Evolutionary conservation across 108 stramenopile genomes (phyloP).

Genomic region (Cylindrotheca closterium): DNA sequence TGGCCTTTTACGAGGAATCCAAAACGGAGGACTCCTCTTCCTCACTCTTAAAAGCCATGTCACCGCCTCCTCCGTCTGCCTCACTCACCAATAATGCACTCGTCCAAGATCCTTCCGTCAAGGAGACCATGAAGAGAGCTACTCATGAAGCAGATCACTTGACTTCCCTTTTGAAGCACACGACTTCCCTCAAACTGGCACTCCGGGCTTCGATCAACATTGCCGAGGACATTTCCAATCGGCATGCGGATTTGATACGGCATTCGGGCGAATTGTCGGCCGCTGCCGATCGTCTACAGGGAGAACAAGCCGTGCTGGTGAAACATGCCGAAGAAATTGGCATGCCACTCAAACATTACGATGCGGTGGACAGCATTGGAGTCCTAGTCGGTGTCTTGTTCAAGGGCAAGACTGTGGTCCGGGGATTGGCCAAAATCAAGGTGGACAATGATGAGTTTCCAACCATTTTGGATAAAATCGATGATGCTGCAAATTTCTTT

Average conservation of each 20-base stretch:
- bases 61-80: slow-evolving; percentile 35
- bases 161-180: slow-evolving; percentile 54
- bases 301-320: slow-evolving; percentile 65
- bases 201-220: slow-evolving; percentile 73
- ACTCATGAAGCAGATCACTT: slow-evolving; percentile 43
- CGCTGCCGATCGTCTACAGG: slow-evolving; percentile 87
- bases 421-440: slow-evolving; percentile 72
- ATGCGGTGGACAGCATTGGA: slow-evolving; percentile 82
- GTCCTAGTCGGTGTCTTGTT: slow-evolving; percentile 75
- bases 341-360: slow-evolving; percentile 80
- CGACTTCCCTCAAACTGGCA: slow-evolving; percentile 65
- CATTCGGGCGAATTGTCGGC: slow-evolving; percentile 85
- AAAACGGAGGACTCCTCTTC: slow-evolving; percentile 8
- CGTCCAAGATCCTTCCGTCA: slow-evolving; percentile 11
- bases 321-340: slow-evolving; percentile 84
- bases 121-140: slow-evolving; percentile 39
- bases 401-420: slow-evolving; percentile 59
- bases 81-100: neutral
- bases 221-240: slow-evolving; percentile 72
- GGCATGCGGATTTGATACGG: slow-evolving; percentile 74
- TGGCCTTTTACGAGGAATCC: neutral
- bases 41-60: slow-evolving; percentile 40
- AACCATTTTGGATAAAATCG: slow-evolving; percentile 61
- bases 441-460: slow-evolving; percentile 81
- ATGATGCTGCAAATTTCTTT: slow-evolving; percentile 81